Evolutionary conservation across 257 asterid genomes (phyloP).

Genomic region (Solanum pinnatisectum): DNA sequence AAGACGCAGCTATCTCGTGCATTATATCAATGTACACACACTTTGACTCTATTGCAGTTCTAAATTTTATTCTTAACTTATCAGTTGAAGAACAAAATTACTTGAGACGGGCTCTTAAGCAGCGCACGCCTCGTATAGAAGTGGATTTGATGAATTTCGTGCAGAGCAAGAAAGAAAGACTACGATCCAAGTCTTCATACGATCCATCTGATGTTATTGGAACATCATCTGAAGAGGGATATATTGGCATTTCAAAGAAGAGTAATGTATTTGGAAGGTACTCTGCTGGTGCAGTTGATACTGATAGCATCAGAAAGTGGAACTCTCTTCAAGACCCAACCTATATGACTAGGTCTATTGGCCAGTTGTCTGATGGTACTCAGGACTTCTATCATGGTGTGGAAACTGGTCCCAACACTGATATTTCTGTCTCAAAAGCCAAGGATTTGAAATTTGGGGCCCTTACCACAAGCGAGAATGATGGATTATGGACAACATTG

Average conservation of each 20-base stretch:
- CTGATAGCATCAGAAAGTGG: conserved; percentile 91
- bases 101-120: conserved; percentile 91
- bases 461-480: conserved; percentile 29
- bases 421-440: conserved; percentile 31
- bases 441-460: conserved; percentile 41
- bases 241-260: conserved; percentile 59
- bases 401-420: conserved; percentile 44
- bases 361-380: conserved; percentile 43
- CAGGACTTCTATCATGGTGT: conserved; percentile 33
- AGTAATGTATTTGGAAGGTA: conserved; percentile 72
- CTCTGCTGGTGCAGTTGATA: conserved; percentile 82
- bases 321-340: conserved; percentile 31
- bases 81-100: conserved; percentile 95
- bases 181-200: conserved; percentile 55
- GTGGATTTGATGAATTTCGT: conserved; percentile 92
- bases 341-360: conserved; percentile 20
- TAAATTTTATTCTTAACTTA: conserved; percentile 81
- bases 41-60: conserved; percentile 70
- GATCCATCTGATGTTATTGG: conserved; percentile 88
- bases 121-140: conserved; percentile 96
- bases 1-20: conserved; percentile 86
- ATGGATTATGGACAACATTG: conserved; percentile 27
- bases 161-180: conserved; percentile 88
- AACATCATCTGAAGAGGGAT: conserved; percentile 91
- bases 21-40: conserved; percentile 83